These are phyloP conservation scores for Chlorella variabilis DNA, from an alignment of 163 green algal genomes.

Conservation along the genomic window DNA sequence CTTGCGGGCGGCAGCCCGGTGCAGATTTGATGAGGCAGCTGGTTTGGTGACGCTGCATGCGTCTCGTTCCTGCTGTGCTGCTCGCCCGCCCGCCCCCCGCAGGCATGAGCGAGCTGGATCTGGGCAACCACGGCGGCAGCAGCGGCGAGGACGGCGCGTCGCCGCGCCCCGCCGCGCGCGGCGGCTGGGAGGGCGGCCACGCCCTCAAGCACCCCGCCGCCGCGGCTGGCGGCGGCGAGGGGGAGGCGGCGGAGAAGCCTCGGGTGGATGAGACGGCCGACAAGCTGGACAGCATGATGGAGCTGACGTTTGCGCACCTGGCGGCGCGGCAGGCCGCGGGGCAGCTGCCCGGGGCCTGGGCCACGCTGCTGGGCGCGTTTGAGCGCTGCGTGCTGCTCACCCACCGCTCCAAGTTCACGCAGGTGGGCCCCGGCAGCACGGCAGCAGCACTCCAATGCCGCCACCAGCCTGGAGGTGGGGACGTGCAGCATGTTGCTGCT, in stretches of 20 bases:
- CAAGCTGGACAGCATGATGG: constrained; percentile 93
- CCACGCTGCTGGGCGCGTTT: constrained; percentile 76
- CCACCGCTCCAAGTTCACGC: constrained; percentile 92
- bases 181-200: constrained; percentile 75
- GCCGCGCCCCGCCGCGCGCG: constrained; percentile 41
- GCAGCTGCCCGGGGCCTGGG: constrained; percentile 62
- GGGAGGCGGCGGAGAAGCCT: constrained; percentile 22
- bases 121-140: constrained; percentile 50
- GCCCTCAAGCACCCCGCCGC: background rate
- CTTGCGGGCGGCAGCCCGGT: too few relatives aligned
- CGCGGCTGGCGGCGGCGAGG: background rate
- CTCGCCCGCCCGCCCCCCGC: too few relatives aligned
- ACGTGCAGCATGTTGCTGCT: too few relatives aligned
- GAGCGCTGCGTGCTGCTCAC: constrained; percentile 82
- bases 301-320: constrained; percentile 83
- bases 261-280: constrained; percentile 80
- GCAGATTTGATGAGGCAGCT: background rate
- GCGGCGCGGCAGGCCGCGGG: constrained; percentile 36
- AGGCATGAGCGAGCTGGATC: constrained; percentile 75
- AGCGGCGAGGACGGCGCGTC: constrained; percentile 31
- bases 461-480: too few relatives aligned
- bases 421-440: constrained; percentile 41
- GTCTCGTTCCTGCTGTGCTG: background rate
- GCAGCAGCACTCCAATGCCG: too few relatives aligned
- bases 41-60: background rate